Evolutionary conservation across 164 flowering plant genomes (phyloP).

Genomic region (Magnolia changhungtana): DNA sequence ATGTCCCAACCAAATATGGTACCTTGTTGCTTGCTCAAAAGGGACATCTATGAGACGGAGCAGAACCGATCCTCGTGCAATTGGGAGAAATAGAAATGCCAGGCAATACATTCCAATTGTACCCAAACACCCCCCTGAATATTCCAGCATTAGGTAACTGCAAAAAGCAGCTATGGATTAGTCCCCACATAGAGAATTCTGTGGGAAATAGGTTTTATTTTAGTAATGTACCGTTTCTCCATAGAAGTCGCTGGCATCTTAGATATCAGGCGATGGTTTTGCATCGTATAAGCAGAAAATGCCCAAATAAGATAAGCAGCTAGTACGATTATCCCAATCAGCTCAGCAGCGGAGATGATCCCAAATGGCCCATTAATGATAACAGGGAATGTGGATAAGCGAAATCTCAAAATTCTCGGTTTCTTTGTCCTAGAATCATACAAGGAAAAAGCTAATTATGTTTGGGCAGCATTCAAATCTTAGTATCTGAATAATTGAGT

Average conservation of each 20-base stretch:
- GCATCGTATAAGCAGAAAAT: conserved; percentile 31
- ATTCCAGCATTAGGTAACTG: conserved; percentile 49
- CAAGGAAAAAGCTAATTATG: neutral
- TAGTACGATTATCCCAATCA: conserved; percentile 62
- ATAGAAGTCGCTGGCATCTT: conserved; percentile 11
- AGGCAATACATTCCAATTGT: conserved; percentile 61
- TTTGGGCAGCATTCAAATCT: neutral
- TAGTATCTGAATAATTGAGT: neutral
- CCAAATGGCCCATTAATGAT: conserved; percentile 89
- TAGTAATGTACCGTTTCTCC: conserved; percentile 25
- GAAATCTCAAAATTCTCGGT: conserved; percentile 39
- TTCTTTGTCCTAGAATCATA: conserved; percentile 35
- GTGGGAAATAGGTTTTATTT: neutral
- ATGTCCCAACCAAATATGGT: conserved; percentile 94
- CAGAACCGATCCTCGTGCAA: conserved; percentile 76
- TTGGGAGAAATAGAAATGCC: conserved; percentile 74
- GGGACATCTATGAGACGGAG: conserved; percentile 82
- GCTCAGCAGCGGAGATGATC: conserved; percentile 81
- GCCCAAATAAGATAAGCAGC: conserved; percentile 56
- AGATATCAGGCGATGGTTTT: conserved; percentile 20
- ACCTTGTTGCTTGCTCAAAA: conserved; percentile 85
- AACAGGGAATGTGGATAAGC: conserved; percentile 84
- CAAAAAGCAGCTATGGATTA: neutral
- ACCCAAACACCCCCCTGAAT: conserved; percentile 60
- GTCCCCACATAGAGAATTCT: neutral